phyloP scores from a whole-genome alignment of 139 green algal species.

The Volvox africanus region DNA sequence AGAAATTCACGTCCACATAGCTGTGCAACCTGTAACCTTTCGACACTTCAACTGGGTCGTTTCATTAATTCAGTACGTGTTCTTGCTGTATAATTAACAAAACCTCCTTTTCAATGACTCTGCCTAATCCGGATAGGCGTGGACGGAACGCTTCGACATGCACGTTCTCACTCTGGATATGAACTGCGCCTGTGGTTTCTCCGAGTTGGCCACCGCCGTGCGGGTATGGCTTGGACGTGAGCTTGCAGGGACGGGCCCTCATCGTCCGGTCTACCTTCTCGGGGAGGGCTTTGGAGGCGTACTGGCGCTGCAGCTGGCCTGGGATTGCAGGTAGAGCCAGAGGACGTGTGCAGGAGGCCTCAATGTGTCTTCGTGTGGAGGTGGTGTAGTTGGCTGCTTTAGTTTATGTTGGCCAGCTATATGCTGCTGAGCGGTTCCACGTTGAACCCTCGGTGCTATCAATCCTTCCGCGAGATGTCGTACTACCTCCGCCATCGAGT shows the following conservation, averaged over 20 bases:
- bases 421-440: neutral
- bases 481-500: neutral
- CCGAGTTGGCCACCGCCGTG: neutral
- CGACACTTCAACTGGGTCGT: neutral
- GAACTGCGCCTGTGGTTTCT: conserved; percentile 1
- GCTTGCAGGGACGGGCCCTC: neutral
- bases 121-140: neutral
- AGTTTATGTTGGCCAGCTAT: too few relatives aligned
- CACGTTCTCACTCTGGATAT: neutral
- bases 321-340: conserved; percentile 24
- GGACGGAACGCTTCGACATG: conserved; percentile 25
- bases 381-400: too few relatives aligned
- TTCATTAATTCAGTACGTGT: neutral
- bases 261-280: conserved; percentile 86
- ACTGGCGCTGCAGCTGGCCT: conserved; percentile 78
- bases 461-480: neutral
- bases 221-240: conserved; percentile 27
- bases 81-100: neutral
- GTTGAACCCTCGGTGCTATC: neutral
- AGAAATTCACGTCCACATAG: too few relatives aligned
- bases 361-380: too few relatives aligned
- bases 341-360: too few relatives aligned
- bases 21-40: too few relatives aligned
- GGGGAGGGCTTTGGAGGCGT: conserved; percentile 89
- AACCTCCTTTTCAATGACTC: neutral